Evolutionary conservation across 768 basidiomycete species (phyloP).

Genomic region (Lactifluus pinguis): DNA sequence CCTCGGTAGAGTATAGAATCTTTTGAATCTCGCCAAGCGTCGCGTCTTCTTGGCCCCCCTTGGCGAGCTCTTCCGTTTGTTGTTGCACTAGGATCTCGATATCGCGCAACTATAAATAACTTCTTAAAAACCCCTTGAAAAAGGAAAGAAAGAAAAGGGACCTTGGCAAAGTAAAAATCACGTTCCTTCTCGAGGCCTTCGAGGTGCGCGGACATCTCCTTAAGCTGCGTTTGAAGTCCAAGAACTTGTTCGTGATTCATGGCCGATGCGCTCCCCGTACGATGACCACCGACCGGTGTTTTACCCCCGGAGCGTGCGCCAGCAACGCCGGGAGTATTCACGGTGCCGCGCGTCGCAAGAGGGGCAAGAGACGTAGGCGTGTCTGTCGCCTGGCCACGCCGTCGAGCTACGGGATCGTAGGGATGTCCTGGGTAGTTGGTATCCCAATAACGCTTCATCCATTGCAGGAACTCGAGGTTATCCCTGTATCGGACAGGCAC

Average conservation of each 20-base stretch:
- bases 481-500: constrained; percentile 42
- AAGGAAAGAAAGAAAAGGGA: constrained; percentile 28
- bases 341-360: constrained; percentile 28
- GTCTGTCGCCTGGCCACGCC: constrained; percentile 70
- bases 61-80: constrained; percentile 56
- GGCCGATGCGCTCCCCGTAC: constrained; percentile 45
- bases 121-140: neutral
- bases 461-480: constrained; percentile 97
- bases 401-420: constrained; percentile 78
- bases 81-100: constrained; percentile 94
- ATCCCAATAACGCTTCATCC: constrained; percentile 96
- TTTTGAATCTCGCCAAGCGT: constrained; percentile 75
- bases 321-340: constrained; percentile 30
- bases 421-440: constrained; percentile 77
- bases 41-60: constrained; percentile 45
- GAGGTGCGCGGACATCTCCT: constrained; percentile 71
- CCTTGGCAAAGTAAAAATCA: constrained; percentile 98
- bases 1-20: constrained; percentile 94
- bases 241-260: constrained; percentile 60
- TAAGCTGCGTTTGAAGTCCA: constrained; percentile 64
- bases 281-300: constrained; percentile 63
- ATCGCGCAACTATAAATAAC: constrained; percentile 65
- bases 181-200: constrained; percentile 95
- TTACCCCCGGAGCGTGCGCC: constrained; percentile 49
- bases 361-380: constrained; percentile 74